phyloP scores from a whole-genome alignment of 2,329 filamentous ascomycete genomes.

The Colletotrichum sp. region DNA sequence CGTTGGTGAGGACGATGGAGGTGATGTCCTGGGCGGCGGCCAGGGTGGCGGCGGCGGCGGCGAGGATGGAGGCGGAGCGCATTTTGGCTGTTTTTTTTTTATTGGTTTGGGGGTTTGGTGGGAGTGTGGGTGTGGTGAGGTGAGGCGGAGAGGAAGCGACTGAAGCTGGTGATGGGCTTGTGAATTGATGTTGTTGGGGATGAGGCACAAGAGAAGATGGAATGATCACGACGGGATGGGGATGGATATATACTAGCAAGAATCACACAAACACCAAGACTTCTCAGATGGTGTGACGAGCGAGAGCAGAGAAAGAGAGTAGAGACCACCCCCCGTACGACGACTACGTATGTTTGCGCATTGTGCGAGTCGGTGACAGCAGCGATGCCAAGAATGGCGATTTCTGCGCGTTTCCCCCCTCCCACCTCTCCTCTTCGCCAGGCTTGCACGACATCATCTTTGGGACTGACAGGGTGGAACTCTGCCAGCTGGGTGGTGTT shows the following conservation, averaged over 20 bases:
- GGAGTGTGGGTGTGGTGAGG: background rate
- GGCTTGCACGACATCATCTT: slow-evolving; percentile 19
- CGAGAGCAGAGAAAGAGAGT: background rate
- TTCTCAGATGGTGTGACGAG: background rate
- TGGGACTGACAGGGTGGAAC: background rate
- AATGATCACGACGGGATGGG: background rate
- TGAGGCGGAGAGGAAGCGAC: background rate
- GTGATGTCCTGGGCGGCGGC: slow-evolving; percentile 24
- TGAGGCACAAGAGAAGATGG: background rate
- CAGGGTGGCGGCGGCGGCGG: slow-evolving; percentile 19
- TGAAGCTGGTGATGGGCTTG: background rate
- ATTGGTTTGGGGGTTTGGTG: background rate
- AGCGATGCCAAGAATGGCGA: slow-evolving; percentile 18
- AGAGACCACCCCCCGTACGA: background rate
- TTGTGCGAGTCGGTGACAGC: slow-evolving; percentile 18
- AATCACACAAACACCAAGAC: background rate
- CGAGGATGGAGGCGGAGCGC: slow-evolving; percentile 26
- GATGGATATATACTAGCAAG: slow-evolving; percentile 6
- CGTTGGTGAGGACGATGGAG: slow-evolving; percentile 23
- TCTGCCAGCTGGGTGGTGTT: background rate
- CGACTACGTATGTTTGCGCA: slow-evolving; percentile 4
- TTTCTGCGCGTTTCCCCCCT: background rate
- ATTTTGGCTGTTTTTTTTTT: slow-evolving; percentile 14
- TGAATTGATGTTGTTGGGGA: background rate
- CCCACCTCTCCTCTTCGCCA: background rate